Evolutionary conservation across 352 stramenopile species (phyloP).

Genomic region (Phytopythium vexans): DNA sequence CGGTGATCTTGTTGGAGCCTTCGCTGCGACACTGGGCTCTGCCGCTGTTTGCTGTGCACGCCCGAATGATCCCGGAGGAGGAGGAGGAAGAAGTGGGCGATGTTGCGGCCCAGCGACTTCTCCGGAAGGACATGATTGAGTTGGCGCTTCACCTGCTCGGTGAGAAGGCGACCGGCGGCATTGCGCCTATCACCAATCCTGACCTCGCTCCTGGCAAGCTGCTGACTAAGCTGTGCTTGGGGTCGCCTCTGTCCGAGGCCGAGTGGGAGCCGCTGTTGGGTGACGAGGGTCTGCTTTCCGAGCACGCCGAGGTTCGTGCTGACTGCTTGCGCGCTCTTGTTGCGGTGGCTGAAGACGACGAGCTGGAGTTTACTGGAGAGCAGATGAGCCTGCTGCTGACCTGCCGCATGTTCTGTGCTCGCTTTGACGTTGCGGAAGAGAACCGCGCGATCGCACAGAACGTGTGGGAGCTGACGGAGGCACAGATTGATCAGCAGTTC

Average conservation of each 20-base stretch:
- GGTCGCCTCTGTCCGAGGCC: slow-evolving; percentile 40
- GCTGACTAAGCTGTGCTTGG: slow-evolving; percentile 54
- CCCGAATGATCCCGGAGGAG: slow-evolving; percentile 84
- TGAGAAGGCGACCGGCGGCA: slow-evolving; percentile 44
- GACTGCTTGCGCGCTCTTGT: slow-evolving; percentile 62
- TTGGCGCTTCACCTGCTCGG: slow-evolving; percentile 60
- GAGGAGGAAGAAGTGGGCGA: slow-evolving; percentile 88
- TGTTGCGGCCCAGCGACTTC: slow-evolving; percentile 61
- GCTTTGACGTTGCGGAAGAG: slow-evolving; percentile 60
- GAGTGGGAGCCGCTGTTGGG: slow-evolving; percentile 76
- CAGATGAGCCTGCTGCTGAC: slow-evolving; percentile 50
- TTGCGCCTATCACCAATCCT: slow-evolving; percentile 58
- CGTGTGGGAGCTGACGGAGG: slow-evolving; percentile 59
- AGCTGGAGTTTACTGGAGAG: slow-evolving; percentile 30
- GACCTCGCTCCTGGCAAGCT: slow-evolving; percentile 54
- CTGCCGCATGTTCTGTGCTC: slow-evolving; percentile 57
- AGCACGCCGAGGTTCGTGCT: slow-evolving; percentile 44
- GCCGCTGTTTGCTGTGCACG: slow-evolving; percentile 75
- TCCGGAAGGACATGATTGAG: slow-evolving; percentile 76
- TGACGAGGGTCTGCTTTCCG: slow-evolving; percentile 65
- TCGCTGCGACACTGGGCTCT: slow-evolving; percentile 63
- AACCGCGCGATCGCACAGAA: slow-evolving; percentile 57
- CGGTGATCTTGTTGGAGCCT: slow-evolving; percentile 44
- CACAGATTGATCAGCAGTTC: slow-evolving; percentile 53
- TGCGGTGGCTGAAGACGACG: slow-evolving; percentile 53